Evolutionary conservation across 495 filamentous ascomycete genomes (phyloP).

Genomic region (Lasiosphaeriaceae sp.): DNA sequence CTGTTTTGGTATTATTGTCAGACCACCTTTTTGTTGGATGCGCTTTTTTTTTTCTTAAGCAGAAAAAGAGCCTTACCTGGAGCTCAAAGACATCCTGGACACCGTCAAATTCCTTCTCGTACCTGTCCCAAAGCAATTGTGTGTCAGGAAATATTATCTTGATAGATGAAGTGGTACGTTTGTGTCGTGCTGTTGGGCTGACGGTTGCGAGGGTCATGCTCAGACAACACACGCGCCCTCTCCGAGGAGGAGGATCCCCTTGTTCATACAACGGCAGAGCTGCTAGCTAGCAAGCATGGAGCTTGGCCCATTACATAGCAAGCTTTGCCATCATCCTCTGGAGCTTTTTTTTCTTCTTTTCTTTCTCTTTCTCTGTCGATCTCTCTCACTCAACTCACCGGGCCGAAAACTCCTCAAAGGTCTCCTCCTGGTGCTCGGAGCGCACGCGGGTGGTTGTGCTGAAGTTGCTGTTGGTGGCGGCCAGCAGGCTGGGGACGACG

Average conservation of each 20-base stretch:
- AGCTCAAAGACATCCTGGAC: conserved; percentile 99
- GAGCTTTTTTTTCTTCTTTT: conserved; percentile 8
- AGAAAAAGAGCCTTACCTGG: conserved; percentile 62
- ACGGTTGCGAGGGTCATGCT: neutral
- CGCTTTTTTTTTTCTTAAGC: neutral
- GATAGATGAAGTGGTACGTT: too few relatives aligned
- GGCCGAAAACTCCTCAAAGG: conserved; percentile 97
- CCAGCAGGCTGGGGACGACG: conserved; percentile 37
- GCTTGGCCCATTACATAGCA: neutral
- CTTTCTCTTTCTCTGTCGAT: neutral
- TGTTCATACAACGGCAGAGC: conserved; percentile 7
- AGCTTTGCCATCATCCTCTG: neutral
- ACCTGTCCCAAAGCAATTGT: conserved; percentile 52
- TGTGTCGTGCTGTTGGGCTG: neutral
- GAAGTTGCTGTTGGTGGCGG: conserved; percentile 55
- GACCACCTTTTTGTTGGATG: neutral
- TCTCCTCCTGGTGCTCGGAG: conserved; percentile 75
- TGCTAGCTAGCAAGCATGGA: conserved; percentile 19
- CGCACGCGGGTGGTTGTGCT: conserved; percentile 60
- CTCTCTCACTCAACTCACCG: conserved; percentile 60
- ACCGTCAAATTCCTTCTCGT: conserved; percentile 97
- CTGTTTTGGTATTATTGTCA: conserved; percentile 38
- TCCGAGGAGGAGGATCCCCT: too few relatives aligned
- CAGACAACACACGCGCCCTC: too few relatives aligned
- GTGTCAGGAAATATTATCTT: conserved; percentile 26